Base-by-base conservation (phyloP, 345 rosid genomes). In the Gossypioides kirkii region DNA sequence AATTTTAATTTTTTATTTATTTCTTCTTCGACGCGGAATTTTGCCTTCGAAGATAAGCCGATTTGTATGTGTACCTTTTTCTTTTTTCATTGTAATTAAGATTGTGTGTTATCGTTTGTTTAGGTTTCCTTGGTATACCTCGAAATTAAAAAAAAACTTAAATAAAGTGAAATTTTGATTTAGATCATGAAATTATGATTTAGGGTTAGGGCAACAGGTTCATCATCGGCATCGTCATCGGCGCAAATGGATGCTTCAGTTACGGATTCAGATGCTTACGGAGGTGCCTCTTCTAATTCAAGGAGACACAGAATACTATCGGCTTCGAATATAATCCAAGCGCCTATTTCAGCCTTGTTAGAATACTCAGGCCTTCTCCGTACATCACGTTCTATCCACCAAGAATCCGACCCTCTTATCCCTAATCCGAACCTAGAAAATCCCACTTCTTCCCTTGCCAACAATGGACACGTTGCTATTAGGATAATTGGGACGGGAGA, bases 291-390 rank as follows among this genome's bases (percentile, higher is more conserved):
- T 69, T 53, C 74, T 8, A 82, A 81, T 79, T 82, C 85, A 8
- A 83, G 97, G 69, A 81, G 99, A 80, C 84, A 80, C 61, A 88
- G 90, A 46, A 61, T 87, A 74, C 79, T 90, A 52, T 90, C 98
- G 38, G 92, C 93, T 69, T 88, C 99, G 0, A 90, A 86, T 78
- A 85, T 96, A 49, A 82, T 96, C 78, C 99, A 86, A 79, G 96
- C 99, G 4, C 98, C 99, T 1, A 80, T 96, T 22, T 87, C 98
- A 2, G 84, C 97, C 22, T 87, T 96, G 73, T 78, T 96, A 47
- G 99, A 96, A 86, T 93, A 93, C 75, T 93, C 99, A 0, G 99
- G 99, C 70, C 84, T 96, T 66, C 77, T 96, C 43, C 86, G 96
- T 56, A 63, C 94, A 5, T 3, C 90, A 0, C 83, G 74, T 70